Evolutionary conservation across 345 rosid genomes (phyloP).

Genomic region (Salix viminalis): DNA sequence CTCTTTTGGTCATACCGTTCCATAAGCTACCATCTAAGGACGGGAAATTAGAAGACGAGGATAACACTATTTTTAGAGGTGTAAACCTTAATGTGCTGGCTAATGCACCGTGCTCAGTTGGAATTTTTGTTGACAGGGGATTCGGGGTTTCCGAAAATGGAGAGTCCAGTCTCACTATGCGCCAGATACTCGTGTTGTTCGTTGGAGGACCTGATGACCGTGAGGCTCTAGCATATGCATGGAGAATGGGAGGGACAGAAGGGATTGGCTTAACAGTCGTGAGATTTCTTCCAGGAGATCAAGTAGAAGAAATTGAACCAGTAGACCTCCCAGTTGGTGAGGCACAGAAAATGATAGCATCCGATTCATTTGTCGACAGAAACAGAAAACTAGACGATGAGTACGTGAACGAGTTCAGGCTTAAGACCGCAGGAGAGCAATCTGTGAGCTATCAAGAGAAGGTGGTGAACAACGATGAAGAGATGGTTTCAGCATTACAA

Average conservation of each 20-base stretch:
- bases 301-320: not conserved
- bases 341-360: not conserved
- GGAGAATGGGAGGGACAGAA: constrained; percentile 45
- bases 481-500: constrained; percentile 25
- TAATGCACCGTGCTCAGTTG: constrained; percentile 58
- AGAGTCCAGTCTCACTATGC: constrained; percentile 12
- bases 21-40: constrained; percentile 17
- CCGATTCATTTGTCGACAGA: not conserved
- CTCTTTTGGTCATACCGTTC: constrained; percentile 56
- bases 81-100: constrained; percentile 50
- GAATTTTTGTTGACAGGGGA: constrained; percentile 64
- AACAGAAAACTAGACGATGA: constrained; percentile 37
- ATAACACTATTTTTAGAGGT: constrained; percentile 33
- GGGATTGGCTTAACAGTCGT: constrained; percentile 38
- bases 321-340: not conserved
- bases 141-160: constrained; percentile 15
- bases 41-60: constrained; percentile 37
- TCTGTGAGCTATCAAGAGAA: constrained; percentile 33
- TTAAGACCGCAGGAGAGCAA: constrained; percentile 28
- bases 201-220: constrained; percentile 60
- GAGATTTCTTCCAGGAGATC: constrained; percentile 36
- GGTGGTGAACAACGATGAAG: constrained; percentile 40
- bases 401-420: constrained; percentile 40
- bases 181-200: constrained; percentile 40
- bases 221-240: constrained; percentile 62